Base-by-base conservation (phyloP, 148 eudicot genomes). In the Cornus kousa region DNA sequence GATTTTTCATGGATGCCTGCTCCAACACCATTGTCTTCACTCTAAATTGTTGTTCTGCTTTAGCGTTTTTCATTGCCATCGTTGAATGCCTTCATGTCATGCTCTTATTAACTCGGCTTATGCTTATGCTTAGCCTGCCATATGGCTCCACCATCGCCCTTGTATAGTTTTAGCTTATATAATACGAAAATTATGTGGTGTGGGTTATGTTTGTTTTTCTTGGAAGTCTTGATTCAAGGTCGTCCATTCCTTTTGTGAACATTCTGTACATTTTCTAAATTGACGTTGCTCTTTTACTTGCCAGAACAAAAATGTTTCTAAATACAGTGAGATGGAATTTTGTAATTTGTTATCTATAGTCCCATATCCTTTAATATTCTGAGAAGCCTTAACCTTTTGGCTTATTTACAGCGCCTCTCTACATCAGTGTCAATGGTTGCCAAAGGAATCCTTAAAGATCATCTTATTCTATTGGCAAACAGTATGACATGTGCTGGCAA, bases 401-500 rank as follows among this genome's bases (percentile, higher is more conserved):
- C 13, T 32, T 48, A 35, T 67, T 78, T 86, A 86, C 86, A 95
- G 97, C 94, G 99, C 77, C 94, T 95, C 31, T 93, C 99, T 16
- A 89, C 97, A 48, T 96, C 99, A 9, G 99, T 96, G 62, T 87
- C 98, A 19, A 87, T 83, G 92, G 99, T 96, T 62, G 87, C 97
- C 43, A 96, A 87, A 87, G 99, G 99, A 69, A 89, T 96, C 55
- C 89, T 96, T 35, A 96, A 94, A 74, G 99, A 96, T 78, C 99
- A 96, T 86, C 85, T 96, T n/a, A 85, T 94, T 53, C 83, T 96
- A 48, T 67, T 96, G 83, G 99, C 94, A 13, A 96, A 93, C 79
- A 96, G 98, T 87, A 96, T 96, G 99, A 93, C 99, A 4, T 91
- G 90, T 80, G 82, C 97, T 60, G 99, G 99, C 19, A 90, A 83